phyloP scores from a whole-genome alignment of 2,329 filamentous ascomycete genomes.

The Byssoonygena ceratinophila region DNA sequence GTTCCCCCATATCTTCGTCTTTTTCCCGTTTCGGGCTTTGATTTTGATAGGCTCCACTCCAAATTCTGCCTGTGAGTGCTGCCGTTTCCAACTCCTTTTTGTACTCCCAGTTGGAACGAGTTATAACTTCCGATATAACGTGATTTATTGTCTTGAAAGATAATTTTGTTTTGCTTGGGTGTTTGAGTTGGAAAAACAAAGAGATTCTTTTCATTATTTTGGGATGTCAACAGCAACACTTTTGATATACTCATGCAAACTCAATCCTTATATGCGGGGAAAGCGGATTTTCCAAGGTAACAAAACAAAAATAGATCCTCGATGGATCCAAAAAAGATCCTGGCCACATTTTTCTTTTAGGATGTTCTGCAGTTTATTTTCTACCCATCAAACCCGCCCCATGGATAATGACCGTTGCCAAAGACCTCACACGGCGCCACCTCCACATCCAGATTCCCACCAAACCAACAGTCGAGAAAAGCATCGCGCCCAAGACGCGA shows the following conservation, averaged over 20 bases:
- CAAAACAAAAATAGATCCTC: background rate
- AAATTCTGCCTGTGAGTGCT: background rate
- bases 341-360: too few species aligned
- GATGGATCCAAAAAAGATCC: too few species aligned
- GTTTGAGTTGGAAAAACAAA: background rate
- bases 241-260: background rate
- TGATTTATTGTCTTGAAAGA: too few species aligned
- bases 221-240: background rate
- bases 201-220: background rate
- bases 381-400: background rate
- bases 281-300: conserved; percentile 1
- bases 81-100: background rate
- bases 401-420: conserved; percentile 7
- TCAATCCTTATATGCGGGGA: background rate
- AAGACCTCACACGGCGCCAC: conserved; percentile 12
- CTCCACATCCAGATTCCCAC: conserved; percentile 27
- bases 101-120: background rate
- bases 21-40: too few species aligned
- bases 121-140: background rate
- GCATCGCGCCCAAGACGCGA: conserved; percentile 23
- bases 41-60: background rate
- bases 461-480: conserved; percentile 25
- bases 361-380: too few species aligned
- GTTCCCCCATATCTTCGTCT: background rate
- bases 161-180: background rate